A percentile compares a stretch with the other conserved stretches of the same genome.
phyloP scores from a whole-genome alignment of 768 basidiomycete species.

The Tylopilus vinaceipallidus region DNA sequence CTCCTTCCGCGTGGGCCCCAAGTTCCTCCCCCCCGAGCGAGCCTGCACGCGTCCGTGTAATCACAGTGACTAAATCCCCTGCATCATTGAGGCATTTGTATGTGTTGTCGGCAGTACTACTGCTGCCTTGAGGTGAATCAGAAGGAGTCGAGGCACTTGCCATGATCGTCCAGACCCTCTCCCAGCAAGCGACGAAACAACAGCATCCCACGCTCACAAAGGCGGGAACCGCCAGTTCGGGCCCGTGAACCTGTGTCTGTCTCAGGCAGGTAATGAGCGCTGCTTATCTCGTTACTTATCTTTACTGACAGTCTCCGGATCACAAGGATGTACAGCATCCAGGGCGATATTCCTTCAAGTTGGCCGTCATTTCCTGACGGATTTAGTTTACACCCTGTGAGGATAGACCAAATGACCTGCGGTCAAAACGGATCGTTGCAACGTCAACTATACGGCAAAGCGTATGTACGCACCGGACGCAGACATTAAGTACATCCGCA shows the following conservation, averaged over 20 bases:
- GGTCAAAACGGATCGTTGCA: background rate
- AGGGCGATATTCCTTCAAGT: background rate
- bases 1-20: background rate
- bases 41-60: background rate
- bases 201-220: background rate
- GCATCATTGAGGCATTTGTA: background rate
- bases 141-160: background rate
- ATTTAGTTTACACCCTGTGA: background rate
- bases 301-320: background rate
- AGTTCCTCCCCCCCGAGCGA: background rate
- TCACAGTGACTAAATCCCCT: background rate
- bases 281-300: background rate
- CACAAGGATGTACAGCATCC: slow-evolving; percentile 14
- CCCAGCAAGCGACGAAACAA: background rate
- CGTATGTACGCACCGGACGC: background rate
- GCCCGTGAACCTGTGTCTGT: slow-evolving; percentile 3
- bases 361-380: background rate
- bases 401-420: background rate
- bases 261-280: slow-evolving; percentile 4
- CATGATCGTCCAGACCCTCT: slow-evolving; percentile 5
- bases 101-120: background rate
- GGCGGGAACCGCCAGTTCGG: slow-evolving; percentile 5
- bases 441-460: background rate
- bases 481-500: background rate
- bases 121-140: background rate